Evolutionary conservation across 148 eudicot species (phyloP).

Genomic region (Silene uniflora): DNA sequence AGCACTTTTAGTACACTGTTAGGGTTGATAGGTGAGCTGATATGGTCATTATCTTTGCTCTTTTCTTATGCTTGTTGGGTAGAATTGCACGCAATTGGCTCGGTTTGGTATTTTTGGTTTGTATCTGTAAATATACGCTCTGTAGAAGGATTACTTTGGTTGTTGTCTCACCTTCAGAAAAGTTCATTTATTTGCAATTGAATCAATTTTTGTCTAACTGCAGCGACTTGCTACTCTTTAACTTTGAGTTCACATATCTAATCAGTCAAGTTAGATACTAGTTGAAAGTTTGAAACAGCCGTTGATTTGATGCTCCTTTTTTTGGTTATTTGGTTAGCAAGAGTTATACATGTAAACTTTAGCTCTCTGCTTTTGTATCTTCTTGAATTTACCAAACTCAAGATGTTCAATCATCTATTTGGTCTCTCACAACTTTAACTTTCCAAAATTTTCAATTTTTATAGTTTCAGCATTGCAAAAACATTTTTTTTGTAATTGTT

Average conservation of each 20-base stretch:
- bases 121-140: background rate
- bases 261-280: background rate
- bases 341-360: background rate
- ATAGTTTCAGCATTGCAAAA: no score
- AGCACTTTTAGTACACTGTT: no score
- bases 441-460: no score
- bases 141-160: background rate
- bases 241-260: background rate
- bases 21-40: no score
- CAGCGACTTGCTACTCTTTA: background rate
- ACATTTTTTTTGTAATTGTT: no score
- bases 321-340: background rate
- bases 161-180: background rate
- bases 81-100: background rate
- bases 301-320: background rate
- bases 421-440: background rate
- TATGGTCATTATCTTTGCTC: no score
- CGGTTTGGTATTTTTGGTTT: background rate
- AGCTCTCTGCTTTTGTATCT: background rate
- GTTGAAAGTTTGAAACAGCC: background rate
- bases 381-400: background rate
- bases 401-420: background rate
- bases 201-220: background rate
- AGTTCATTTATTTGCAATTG: no score
- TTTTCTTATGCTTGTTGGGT: background rate